A percentile compares a stretch with the other conserved stretches of the same genome.
Evolutionary conservation across 805 yeast genomes (phyloP).

Genomic region (Starmerella bacillaris): DNA sequence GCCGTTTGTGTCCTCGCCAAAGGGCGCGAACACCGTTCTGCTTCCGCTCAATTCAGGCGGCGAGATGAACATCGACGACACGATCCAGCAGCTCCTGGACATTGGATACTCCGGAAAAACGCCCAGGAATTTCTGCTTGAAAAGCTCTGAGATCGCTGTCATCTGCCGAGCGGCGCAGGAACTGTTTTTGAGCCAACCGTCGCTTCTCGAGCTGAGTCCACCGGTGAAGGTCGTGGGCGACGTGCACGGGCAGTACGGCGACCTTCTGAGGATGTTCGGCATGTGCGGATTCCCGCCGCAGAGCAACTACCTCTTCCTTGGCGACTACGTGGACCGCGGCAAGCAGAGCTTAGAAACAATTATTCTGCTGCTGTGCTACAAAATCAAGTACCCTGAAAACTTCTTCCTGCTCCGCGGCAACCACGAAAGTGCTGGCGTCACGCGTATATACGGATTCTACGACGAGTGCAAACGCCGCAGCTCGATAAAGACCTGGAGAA

Average conservation of each 20-base stretch:
- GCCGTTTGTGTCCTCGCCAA: conserved; percentile 17
- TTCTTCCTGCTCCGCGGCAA: conserved; percentile 85
- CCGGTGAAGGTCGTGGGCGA: conserved; percentile 84
- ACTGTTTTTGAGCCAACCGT: conserved; percentile 75
- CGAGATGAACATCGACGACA: conserved; percentile 53
- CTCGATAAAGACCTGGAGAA: conserved; percentile 82
- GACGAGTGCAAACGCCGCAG: conserved; percentile 95
- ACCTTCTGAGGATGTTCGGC: conserved; percentile 74
- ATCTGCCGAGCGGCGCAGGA: conserved; percentile 81
- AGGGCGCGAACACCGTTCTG: conserved; percentile 18
- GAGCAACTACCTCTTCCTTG: conserved; percentile 77
- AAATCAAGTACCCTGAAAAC: conserved; percentile 91
- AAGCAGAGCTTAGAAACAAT: conserved; percentile 91
- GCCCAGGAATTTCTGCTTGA: conserved; percentile 68
- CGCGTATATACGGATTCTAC: conserved; percentile 91
- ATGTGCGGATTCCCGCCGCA: conserved; percentile 95
- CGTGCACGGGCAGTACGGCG: conserved; percentile 93
- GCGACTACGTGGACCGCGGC: conserved; percentile 96
- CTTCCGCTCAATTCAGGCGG: conserved; percentile 21
- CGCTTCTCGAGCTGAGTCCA: conserved; percentile 67
- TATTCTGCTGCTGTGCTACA: conserved; percentile 68
- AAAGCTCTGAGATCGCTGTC: conserved; percentile 71
- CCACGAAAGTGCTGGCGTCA: conserved; percentile 94
- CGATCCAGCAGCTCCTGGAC: conserved; percentile 77
- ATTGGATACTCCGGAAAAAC: conserved; percentile 93